phyloP scores from a whole-genome alignment of 1,284 basidiomycete genomes.

The Tylopilus orsonianus region DNA sequence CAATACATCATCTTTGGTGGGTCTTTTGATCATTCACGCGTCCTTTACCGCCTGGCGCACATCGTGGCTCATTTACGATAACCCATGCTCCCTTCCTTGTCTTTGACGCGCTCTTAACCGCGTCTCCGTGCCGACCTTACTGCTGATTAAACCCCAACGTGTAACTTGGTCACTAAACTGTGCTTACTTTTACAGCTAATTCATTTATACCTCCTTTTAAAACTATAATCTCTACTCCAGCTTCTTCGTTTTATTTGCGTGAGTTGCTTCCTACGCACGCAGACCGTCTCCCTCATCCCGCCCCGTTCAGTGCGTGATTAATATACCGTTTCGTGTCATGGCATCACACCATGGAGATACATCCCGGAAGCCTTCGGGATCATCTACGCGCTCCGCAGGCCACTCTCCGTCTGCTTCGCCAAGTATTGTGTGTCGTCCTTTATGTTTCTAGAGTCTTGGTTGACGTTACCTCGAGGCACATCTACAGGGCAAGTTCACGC shows the following conservation, averaged over 20 bases:
- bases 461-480: constrained; percentile 31
- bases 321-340: constrained; percentile 42
- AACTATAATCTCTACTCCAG: constrained; percentile 35
- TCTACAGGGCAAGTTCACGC: constrained; percentile 47
- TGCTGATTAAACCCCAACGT: constrained; percentile 19
- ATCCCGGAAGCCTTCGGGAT: constrained; percentile 65
- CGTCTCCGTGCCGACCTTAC: constrained; percentile 31
- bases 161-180: constrained; percentile 27
- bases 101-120: constrained; percentile 33
- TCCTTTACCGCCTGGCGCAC: constrained; percentile 36
- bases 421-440: constrained; percentile 43
- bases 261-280: constrained; percentile 19
- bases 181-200: constrained; percentile 35
- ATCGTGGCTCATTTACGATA: constrained; percentile 37
- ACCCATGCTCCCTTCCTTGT: constrained; percentile 13
- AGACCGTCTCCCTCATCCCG: constrained; percentile 18
- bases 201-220: constrained; percentile 35
- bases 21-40: constrained; percentile 36
- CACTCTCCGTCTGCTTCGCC: constrained; percentile 62
- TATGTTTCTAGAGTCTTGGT: constrained; percentile 6
- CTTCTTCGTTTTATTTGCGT: constrained; percentile 32
- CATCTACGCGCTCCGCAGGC: constrained; percentile 59
- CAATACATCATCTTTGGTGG: constrained; percentile 37
- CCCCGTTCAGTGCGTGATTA: constrained; percentile 32
- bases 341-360: constrained; percentile 48